Base-by-base conservation (phyloP, 2,329 filamentous ascomycete species). In the Xylariaceae sp. region DNA sequence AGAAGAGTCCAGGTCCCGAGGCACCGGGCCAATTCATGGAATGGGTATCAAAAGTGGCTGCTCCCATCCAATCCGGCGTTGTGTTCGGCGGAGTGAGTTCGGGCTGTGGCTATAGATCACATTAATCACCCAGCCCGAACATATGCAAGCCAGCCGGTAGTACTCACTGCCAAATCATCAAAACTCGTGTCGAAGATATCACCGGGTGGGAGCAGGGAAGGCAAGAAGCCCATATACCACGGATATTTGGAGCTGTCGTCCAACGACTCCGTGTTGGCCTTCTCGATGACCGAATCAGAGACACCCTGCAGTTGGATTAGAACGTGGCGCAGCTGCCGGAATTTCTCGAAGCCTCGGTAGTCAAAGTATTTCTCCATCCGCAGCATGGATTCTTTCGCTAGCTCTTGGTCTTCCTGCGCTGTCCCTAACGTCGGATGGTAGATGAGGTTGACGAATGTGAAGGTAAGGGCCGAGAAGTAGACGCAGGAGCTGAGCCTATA, bases 391-490 rank as follows among this genome's bases (percentile, higher is more conserved):
- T 48, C 33, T 45, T 48, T 41, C 13, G 59, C 58, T 6, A 66
- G 54, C n/a, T 52, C 44, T 12, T 53, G 56, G 38, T 65, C 63
- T 6, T 56, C 22, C 10, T 51, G 51, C 2, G 53, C 62, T 1
- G 54, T 33, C 33, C 56, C 52, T 34, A 60, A 53, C 2, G 43
- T 52, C 3, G 64, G 63, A 19, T 50, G 55, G 45, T 65, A 64
- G 2, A 56, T 47, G 16, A 63, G 53, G 36, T 66, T 65, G 16
- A 59, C 62, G 14, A 62, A 47, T 10, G 66, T 28, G 34, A 65
- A 58, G 2, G 63, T 49, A 17, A 66, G 58, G 5, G 63, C 56
- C 4, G 63, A 63, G 51, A 65, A 64, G 46, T 62, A 61, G 18
- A 57, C 53, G 39, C 63, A 62, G 14, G 56, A 51, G 33, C 56